A percentile compares a stretch with the other conserved stretches of the same genome.
These are phyloP conservation scores for Lonicera japonica DNA, from an alignment of 129 eudicot genomes.

Conservation along the genomic window DNA sequence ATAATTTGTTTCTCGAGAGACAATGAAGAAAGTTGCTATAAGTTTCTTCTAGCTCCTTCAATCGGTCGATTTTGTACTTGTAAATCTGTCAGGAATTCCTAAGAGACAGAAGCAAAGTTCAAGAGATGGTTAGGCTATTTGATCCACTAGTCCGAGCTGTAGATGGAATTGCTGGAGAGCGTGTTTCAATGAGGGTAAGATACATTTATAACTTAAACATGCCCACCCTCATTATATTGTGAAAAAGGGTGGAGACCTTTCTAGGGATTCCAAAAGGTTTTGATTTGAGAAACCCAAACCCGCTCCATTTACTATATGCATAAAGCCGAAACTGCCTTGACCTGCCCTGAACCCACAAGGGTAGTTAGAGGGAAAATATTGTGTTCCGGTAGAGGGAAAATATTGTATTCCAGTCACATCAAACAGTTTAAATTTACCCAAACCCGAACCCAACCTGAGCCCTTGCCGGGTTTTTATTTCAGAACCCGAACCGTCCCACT, in stretches of 20 bases:
- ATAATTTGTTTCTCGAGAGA: not conserved
- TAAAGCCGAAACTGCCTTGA: too few relatives aligned
- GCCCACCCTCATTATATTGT: not conserved
- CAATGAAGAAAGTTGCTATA: not conserved
- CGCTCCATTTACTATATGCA: too few relatives aligned
- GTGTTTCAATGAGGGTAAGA: slow-evolving; percentile 78
- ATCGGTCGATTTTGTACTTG: not conserved
- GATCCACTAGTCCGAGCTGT: slow-evolving; percentile 84
- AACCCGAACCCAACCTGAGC: too few relatives aligned
- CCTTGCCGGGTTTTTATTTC: too few relatives aligned
- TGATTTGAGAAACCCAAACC: too few relatives aligned
- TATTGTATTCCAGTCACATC: too few relatives aligned
- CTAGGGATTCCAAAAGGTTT: too few relatives aligned
- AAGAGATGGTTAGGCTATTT: slow-evolving; percentile 65
- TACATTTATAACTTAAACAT: not conserved
- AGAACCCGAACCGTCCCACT: too few relatives aligned
- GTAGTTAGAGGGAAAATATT: too few relatives aligned
- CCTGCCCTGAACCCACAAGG: too few relatives aligned
- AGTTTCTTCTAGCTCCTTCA: not conserved
- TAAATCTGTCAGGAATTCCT: slow-evolving; percentile 56
- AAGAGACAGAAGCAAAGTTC: slow-evolving; percentile 78
- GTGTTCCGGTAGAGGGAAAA: too few relatives aligned
- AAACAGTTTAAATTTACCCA: too few relatives aligned
- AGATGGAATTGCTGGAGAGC: slow-evolving; percentile 82
- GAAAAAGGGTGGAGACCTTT: not conserved